Base-by-base conservation (phyloP, 805 yeast species). In the Barnettozyma wickerhamii region DNA sequence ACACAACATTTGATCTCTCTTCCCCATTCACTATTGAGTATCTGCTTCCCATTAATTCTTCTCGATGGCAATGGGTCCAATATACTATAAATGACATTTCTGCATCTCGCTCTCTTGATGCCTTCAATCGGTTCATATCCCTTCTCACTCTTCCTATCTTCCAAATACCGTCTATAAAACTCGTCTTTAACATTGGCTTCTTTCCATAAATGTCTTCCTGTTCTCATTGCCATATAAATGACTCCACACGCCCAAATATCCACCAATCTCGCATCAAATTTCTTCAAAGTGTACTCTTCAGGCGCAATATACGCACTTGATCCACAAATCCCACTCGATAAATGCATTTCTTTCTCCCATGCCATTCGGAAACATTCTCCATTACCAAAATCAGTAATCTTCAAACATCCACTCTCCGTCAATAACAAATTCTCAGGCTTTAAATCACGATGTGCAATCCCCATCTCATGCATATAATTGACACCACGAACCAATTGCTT, bases 181-280 rank as follows among this genome's bases (percentile, higher is more conserved):
- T 82, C 95, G 58, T 91, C 98, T 33, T 80, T 86, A 23, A 69
- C 73, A 43, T 77, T 76, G 2, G 98, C 96, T 43, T 79, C 66
- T 52, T 84, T 79, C 98, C 98, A 91, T 39, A 93, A 64, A 55
- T 91, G 96, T 39, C 96, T 71, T 4, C 98, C 99, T 0, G 96
- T 86, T 53, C 97, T 70, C 91, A 88, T 83, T 6, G 95, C 95
- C 87, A 88, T 82, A 58, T 84, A 88, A 27, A 88, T 87, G 10
- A 88, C 91, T 37, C 95, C 96, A 66, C 95, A 86, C 0, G 95
- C 80, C 96, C 96, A 88, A 28, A 87, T 78, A 64, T 88, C 96
- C 6, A 84, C 84, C 27, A 84, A 73, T 42, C 95, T 64, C 2
- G 95, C 84, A 62, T 88, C 96, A 61, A 85, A 88, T 53, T 77